Evolutionary conservation across 768 basidiomycete genomes (phyloP), one percentile per base, ranked within the genome.

Genomic region (Chiua virens): DNA sequence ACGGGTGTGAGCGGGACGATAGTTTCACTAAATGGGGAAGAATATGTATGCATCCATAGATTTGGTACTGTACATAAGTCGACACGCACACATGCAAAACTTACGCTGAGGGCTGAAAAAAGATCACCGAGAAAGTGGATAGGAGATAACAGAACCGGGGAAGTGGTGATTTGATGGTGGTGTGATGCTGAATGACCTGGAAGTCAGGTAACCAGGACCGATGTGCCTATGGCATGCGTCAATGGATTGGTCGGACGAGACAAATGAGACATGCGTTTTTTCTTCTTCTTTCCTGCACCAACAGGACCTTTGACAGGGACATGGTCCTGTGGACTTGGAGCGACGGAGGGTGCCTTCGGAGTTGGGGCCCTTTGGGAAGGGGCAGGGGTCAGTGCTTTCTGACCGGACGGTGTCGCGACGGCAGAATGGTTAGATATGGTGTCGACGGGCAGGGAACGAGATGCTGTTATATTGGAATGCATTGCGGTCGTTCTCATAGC

Each of bases 401-500:
- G 59, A 42, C 56, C 54, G 10, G 67, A 59, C 5, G 57, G 59
- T n/a, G 55, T 46, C 20, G 64, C 52, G 25, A 49, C 55, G 30
- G 64, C 64, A 8, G 71, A 56, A 2, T 62, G 54, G n/a, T 54
- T 43, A 45, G 50, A 47, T 17, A 71, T 71, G 22, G 63, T 54
- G 40, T 65, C 71, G 7, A 50, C 34, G 23, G 68, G 65, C 11
- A 68, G 69, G 18, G 69, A 54, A 54, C 64, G 74, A 30, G 78
- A 70, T 49, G 83, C 76, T 0, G 80, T 70, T 54, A 75, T 73
- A 55, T 73, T 81, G 18, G 88, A 79, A 57, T 91, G 88, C 42
- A 78, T 72, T 7, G 87, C 89, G 1, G 90, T 89, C 5, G 87
- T 81, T 56, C 77, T 81, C 88, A 93, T 89, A 8, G 91, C 91